Base-by-base conservation (phyloP, 2,329 filamentous ascomycete species). In the Diaporthe australafricana region DNA sequence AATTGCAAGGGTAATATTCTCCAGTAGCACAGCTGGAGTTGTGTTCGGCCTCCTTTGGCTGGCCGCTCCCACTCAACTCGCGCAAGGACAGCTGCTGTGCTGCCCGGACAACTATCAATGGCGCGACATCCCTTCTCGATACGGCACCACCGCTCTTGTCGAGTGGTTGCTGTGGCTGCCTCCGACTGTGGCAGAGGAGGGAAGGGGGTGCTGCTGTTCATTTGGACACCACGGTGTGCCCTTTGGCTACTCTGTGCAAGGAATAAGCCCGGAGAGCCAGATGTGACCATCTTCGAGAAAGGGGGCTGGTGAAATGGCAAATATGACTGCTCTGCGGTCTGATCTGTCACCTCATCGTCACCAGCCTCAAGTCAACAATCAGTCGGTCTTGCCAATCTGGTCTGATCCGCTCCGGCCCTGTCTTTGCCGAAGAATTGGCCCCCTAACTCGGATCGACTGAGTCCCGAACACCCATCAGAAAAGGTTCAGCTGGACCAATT, bases 41-140 rank as follows among this genome's bases (percentile, higher is more conserved):
- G 68, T 71, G 71, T 68, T 68, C 42, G 68, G 63, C 55, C 53
- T 35, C 55, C 62, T 67, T 57, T 60, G 56, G 68, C 55, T 52
- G 56, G 55, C 52, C 66, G 27, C 42, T 66, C 56, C 14, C 16
- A 42, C 40, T 69, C 56, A 53, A 47, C 71, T 71, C 27, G 68
- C 55, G 35, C 71, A 71, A 71, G 71, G 53, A 56, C 68, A 38
- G 38, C 35, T 70, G 71, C 55, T 73, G 71, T 72, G 62, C 55
- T 45, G 63, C 62, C 40, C 53, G n/a, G 71, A 50, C 55, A 63
- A 38, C 45, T 71, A 47, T 38, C 62, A 68, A 56, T 42, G 62
- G 71, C 68, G 68, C 50, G 63, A 73, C 63, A 50, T 70, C 60
- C 68, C 50, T 32, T 66, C 60, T 56, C 40, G 16, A 38, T 17